Evolutionary conservation across 1,284 basidiomycete species (phyloP).

Genomic region (Tremellales sp.): DNA sequence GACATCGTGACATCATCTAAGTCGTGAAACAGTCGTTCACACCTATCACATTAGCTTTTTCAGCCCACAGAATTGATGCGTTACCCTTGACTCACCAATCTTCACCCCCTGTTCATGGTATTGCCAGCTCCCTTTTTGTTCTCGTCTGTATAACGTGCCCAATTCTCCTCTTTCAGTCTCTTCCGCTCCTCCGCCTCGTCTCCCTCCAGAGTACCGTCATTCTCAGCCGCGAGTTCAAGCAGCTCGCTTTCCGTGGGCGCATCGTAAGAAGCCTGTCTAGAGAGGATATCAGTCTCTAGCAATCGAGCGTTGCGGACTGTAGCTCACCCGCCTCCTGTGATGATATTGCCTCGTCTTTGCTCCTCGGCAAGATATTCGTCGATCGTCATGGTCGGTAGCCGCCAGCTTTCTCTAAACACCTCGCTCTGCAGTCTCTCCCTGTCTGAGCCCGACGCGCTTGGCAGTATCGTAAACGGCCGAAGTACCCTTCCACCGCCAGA

Average conservation of each 20-base stretch:
- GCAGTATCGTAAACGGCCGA: slow-evolving; percentile 86
- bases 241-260: slow-evolving; percentile 71
- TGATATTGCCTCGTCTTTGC: slow-evolving; percentile 74
- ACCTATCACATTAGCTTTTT: too few species aligned
- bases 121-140: slow-evolving; percentile 83
- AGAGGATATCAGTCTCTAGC: too few species aligned
- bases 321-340: slow-evolving; percentile 79
- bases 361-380: slow-evolving; percentile 94
- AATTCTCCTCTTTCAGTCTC: slow-evolving; percentile 75
- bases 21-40: too few species aligned
- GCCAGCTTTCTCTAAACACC: slow-evolving; percentile 82
- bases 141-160: slow-evolving; percentile 76
- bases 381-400: slow-evolving; percentile 91
- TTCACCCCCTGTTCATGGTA: slow-evolving; percentile 84
- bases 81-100: neutral
- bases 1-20: too few species aligned
- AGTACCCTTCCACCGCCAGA: slow-evolving; percentile 73
- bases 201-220: slow-evolving; percentile 70
- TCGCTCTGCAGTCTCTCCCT: slow-evolving; percentile 67
- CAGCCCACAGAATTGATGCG: too few species aligned
- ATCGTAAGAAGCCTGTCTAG: slow-evolving; percentile 64
- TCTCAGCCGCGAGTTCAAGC: slow-evolving; percentile 69
- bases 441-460: slow-evolving; percentile 56
- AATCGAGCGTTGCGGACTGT: too few species aligned
- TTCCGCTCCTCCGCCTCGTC: slow-evolving; percentile 71